phyloP scores from a whole-genome alignment of 257 asterid genomes.

The Orobanche coerulescens region DNA sequence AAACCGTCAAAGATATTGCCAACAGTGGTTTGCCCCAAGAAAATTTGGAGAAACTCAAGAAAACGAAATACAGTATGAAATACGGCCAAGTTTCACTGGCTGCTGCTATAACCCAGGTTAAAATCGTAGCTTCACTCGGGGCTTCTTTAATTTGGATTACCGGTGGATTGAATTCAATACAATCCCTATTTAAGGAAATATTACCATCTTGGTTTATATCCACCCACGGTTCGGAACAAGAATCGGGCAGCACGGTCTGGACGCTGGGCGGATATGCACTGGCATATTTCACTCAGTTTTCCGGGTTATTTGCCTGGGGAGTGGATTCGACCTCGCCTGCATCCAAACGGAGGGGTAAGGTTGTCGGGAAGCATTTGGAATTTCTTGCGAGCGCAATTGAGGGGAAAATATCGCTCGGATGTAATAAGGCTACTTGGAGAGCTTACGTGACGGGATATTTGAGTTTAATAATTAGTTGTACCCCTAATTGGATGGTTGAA shows the following conservation, averaged over 20 bases:
- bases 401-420: constrained; percentile 78
- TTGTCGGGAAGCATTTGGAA: constrained; percentile 55
- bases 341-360: constrained; percentile 43
- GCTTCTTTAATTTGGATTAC: constrained; percentile 87
- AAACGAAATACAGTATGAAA: constrained; percentile 40
- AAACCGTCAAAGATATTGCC: constrained; percentile 62
- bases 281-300: constrained; percentile 59
- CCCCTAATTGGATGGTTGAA: constrained; percentile 83
- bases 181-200: constrained; percentile 59
- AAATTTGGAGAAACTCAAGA: constrained; percentile 56
- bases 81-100: constrained; percentile 85
- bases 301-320: constrained; percentile 83
- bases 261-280: constrained; percentile 85
- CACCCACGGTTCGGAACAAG: constrained; percentile 40
- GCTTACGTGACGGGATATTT: constrained; percentile 71
- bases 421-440: constrained; percentile 68
- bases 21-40: constrained; percentile 49
- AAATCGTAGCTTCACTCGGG: constrained; percentile 74
- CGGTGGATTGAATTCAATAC: constrained; percentile 62
- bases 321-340: constrained; percentile 50
- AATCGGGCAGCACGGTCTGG: constrained; percentile 54
- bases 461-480: constrained; percentile 73
- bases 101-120: constrained; percentile 62
- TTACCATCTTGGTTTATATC: constrained; percentile 89
- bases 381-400: constrained; percentile 71